Base-by-base conservation (phyloP, 331 rosid species). In the Telfairia occidentalis region DNA sequence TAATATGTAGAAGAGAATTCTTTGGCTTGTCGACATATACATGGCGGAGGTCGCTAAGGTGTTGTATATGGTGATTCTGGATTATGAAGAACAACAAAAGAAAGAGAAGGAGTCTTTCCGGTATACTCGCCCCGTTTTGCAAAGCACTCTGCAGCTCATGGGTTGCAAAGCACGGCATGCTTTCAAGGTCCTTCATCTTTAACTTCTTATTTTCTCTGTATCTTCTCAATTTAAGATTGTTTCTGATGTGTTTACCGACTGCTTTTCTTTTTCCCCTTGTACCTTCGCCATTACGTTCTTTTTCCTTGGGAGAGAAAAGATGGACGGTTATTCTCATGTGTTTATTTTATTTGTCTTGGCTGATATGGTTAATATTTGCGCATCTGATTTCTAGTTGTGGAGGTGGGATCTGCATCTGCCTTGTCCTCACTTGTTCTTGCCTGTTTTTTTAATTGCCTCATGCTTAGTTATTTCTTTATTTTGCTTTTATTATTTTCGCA, bases 121-220 rank as follows among this genome's bases (percentile, higher is more conserved):
- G 0, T 91, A 94, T 75, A 81, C 98, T 76, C 97, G 97, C 26
- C 72, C 97, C 5, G 92, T 94, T 80, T 82, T 94, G 55, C 98
- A 94, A 77, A 94, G 90, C 63, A 91, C 90, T 49, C 84, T 94
- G 30, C 98, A 94, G 77, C 92, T 94, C 19, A 94, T 94, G 86
- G 98, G 98, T 71, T 94, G 98, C 81, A 94, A 90, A 71, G 92
- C 98, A 6, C 86, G 98, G 5, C 98, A 94, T 73, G 96, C 98
- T 58, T 91, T 94, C 57, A 94, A 94, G 98, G 98, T 88, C 21
- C 24, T 7, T 43, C 40, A 10, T 59, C 42, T 21, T 74, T 15
- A 10, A 38, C n/a, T n/a, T 16, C 16, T 15, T 58, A 13, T n/a
- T 15, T 24, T 46, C 8, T 46, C 19, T 38, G 3, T 30, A 8